phyloP scores from a whole-genome alignment of 1,284 basidiomycete genomes.

The Heterobasidion parviporum region DNA sequence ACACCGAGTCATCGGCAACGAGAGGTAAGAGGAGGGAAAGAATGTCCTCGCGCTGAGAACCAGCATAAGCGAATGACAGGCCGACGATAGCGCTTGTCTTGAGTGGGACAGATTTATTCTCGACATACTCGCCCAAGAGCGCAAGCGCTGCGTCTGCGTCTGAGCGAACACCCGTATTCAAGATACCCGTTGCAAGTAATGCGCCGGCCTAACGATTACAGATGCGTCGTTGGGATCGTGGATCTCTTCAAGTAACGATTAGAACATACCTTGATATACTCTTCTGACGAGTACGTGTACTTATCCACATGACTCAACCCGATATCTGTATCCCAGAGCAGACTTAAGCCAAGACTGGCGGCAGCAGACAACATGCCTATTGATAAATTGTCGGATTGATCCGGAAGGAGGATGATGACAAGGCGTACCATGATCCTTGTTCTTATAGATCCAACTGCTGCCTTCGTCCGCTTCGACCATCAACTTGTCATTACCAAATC shows the following conservation, averaged over 20 bases:
- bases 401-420: background rate
- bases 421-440: slow-evolving; percentile 84
- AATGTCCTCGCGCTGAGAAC: slow-evolving; percentile 86
- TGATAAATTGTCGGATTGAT: background rate
- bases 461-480: slow-evolving; percentile 97
- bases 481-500: slow-evolving; percentile 97
- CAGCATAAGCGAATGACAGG: slow-evolving; percentile 90
- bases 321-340: slow-evolving; percentile 95
- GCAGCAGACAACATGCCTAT: slow-evolving; percentile 94
- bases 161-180: slow-evolving; percentile 85
- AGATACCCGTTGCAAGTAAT: slow-evolving; percentile 88
- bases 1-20: slow-evolving; percentile 71
- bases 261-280: slow-evolving; percentile 79
- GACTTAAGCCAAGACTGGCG: slow-evolving; percentile 87
- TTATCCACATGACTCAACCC: slow-evolving; percentile 96
- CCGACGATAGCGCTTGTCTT: slow-evolving; percentile 88
- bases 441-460: slow-evolving; percentile 99
- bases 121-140: slow-evolving; percentile 86
- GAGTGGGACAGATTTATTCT: slow-evolving; percentile 79
- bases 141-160: slow-evolving; percentile 94
- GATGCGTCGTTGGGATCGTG: background rate
- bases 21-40: slow-evolving; percentile 72
- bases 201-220: slow-evolving; percentile 66
- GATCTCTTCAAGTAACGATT: background rate
- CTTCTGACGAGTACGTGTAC: slow-evolving; percentile 94